A percentile compares a stretch with the other conserved stretches of the same genome.
phyloP scores from a whole-genome alignment of 2,329 filamentous ascomycete species.

The Aspergillus fumigatus region DNA sequence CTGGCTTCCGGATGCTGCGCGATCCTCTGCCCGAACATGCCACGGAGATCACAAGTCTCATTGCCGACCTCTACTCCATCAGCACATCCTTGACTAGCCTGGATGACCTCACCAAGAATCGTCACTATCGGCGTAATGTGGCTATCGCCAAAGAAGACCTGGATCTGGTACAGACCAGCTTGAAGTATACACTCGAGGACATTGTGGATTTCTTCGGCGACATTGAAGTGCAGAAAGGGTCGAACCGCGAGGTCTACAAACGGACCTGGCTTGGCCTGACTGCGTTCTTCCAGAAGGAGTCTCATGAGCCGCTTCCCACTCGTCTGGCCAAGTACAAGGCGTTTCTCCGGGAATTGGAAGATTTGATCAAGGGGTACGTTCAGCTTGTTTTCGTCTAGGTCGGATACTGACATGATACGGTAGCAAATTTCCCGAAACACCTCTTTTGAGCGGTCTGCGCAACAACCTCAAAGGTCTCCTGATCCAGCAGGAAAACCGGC shows the following conservation, averaged over 20 bases:
- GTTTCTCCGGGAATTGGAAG: conserved; percentile 45
- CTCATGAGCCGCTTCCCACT: conserved; percentile 42
- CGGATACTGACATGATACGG: conserved; percentile 2
- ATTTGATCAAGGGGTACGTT: conserved; percentile 45
- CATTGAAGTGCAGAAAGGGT: conserved; percentile 26
- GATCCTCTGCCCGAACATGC: conserved; percentile 48
- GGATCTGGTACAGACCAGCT: conserved; percentile 44
- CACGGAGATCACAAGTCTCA: conserved; percentile 50
- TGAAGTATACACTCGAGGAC: conserved; percentile 50
- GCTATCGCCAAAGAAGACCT: conserved; percentile 45
- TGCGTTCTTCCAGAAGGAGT: conserved; percentile 44
- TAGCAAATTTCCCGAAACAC: conserved; percentile 25
- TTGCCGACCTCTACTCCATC: conserved; percentile 53
- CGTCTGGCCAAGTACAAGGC: conserved; percentile 49
- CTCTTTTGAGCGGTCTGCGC: conserved; percentile 23
- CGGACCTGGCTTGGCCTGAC: conserved; percentile 50
- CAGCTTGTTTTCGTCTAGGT: not conserved
- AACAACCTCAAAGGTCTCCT: conserved; percentile 24
- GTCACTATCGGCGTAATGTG: conserved; percentile 36
- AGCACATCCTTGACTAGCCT: conserved; percentile 48
- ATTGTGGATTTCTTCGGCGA: conserved; percentile 44
- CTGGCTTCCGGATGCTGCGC: conserved; percentile 48
- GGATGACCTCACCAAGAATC: conserved; percentile 40
- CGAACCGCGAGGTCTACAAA: conserved; percentile 38
- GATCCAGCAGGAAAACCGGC: conserved; percentile 25